Percentiles rank a stretch among this genome's conserved stretches.
Conservation (phyloP, 176 grass and related monocot species). For the Microstegium vimineum region DNA sequence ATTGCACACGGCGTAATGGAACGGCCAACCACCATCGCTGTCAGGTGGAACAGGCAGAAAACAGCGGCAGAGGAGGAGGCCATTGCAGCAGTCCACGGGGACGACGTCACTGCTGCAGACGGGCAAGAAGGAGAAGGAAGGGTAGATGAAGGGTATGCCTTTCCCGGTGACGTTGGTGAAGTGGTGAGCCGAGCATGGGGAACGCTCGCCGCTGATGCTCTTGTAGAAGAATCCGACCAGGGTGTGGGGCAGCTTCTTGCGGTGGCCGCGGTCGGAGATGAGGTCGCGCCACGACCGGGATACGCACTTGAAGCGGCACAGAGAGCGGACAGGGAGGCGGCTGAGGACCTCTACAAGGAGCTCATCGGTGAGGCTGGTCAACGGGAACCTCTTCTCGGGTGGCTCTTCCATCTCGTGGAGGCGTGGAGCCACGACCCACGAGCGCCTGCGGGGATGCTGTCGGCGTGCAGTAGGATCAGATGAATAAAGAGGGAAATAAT, state of each 20-base stretch:
- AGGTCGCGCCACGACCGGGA: background rate
- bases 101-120: too few species aligned
- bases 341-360: background rate
- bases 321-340: background rate
- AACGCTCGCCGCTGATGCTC: background rate
- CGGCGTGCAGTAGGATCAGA: background rate
- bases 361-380: background rate
- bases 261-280: too few species aligned
- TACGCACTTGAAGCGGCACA: conserved; percentile 3
- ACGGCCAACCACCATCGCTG: background rate
- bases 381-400: background rate
- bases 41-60: background rate
- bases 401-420: background rate
- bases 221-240: too few species aligned
- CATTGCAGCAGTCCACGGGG: background rate
- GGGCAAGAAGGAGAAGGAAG: background rate
- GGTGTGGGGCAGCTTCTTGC: too few species aligned
- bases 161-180: background rate
- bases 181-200: fast-evolving
- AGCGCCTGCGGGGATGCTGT: background rate
- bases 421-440: too few species aligned
- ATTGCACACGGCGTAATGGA: background rate
- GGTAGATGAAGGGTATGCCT: background rate
- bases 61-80: background rate
- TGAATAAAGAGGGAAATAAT: background rate